These are phyloP conservation scores for Suillus subaureus DNA, from an alignment of 768 basidiomycete species.

Conservation along the genomic window DNA sequence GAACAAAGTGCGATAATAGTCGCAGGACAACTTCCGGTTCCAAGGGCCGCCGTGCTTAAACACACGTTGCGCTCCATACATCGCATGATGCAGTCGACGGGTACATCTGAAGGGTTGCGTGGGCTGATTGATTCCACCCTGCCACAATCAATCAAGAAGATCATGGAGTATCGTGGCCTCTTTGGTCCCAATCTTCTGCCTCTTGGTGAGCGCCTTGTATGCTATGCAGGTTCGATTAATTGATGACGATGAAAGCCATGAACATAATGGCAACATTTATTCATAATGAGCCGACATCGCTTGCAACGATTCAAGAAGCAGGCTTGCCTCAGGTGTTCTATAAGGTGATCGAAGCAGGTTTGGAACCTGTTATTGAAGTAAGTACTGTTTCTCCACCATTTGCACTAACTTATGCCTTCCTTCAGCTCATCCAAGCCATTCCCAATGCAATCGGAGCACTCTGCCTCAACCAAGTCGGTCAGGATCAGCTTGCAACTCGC, in stretches of 20 bases:
- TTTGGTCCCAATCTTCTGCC: conserved; percentile 90
- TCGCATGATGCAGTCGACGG: conserved; percentile 96
- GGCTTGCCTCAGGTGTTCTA: conserved; percentile 90
- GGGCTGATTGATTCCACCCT: conserved; percentile 92
- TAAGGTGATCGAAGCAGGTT: conserved; percentile 76
- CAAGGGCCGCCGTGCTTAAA: conserved; percentile 82
- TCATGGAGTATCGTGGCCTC: conserved; percentile 77
- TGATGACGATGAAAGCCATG: conserved; percentile 52
- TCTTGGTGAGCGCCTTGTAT: conserved; percentile 55
- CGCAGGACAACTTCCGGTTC: conserved; percentile 71
- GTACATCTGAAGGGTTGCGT: conserved; percentile 90
- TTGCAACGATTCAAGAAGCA: conserved; percentile 90
- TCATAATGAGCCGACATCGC: conserved; percentile 97
- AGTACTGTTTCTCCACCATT: conserved; percentile 10
- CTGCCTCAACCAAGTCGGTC: conserved; percentile 90
- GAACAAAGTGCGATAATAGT: not conserved
- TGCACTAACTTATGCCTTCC: conserved; percentile 6
- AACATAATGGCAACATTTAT: conserved; percentile 96
- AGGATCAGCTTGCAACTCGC: conserved; percentile 74
- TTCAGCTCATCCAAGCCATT: conserved; percentile 86
- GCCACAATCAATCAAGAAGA: conserved; percentile 82
- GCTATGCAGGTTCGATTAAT: conserved; percentile 6
- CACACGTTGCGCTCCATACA: conserved; percentile 90
- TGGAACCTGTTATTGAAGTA: conserved; percentile 90
- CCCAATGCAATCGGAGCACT: conserved; percentile 96